These are phyloP conservation scores for Tetratostichococcus sp. DNA, from an alignment of 139 green algal species.

Conservation along the genomic window DNA sequence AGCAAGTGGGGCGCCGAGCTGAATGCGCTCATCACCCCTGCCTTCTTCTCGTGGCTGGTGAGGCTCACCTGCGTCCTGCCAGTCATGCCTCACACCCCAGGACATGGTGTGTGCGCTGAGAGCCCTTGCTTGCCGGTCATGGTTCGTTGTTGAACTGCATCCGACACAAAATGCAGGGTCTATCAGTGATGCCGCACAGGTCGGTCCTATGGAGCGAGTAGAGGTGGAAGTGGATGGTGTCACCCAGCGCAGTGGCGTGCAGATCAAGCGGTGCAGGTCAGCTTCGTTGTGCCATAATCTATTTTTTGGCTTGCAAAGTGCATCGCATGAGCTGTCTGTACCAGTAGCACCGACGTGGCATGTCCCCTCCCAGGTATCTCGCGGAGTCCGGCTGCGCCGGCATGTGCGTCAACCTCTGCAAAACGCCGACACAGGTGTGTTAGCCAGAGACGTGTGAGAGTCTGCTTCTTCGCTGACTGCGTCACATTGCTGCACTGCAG, in stretches of 20 bases:
- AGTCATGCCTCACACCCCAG: too few species aligned
- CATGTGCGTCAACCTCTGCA: constrained; percentile 88
- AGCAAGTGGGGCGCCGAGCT: constrained; percentile 72
- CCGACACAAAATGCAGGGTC: too few species aligned
- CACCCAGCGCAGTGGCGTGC: constrained; percentile 44
- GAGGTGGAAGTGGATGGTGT: constrained; percentile 34
- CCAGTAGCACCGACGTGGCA: too few species aligned
- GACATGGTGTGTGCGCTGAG: too few species aligned
- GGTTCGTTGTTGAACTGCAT: too few species aligned
- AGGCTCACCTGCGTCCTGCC: neutral
- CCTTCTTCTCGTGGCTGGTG: constrained; percentile 73
- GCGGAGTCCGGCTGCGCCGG: constrained; percentile 58
- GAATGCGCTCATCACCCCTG: constrained; percentile 66
- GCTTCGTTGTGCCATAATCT: too few species aligned
- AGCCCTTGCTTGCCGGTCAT: too few species aligned
- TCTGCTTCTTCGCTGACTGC: too few species aligned
- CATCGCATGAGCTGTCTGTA: too few species aligned
- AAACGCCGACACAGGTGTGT: constrained; percentile 32
- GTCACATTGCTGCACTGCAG: too few species aligned
- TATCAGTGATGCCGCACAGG: too few species aligned
- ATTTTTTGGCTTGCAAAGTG: too few species aligned
- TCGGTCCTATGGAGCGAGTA: constrained; percentile 45
- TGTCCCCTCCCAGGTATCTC: constrained; percentile 37
- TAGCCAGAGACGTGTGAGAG: neutral
- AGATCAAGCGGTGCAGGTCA: constrained; percentile 66